Evolutionary conservation across 768 basidiomycete species (phyloP).

Genomic region (Kwoniella sp.): DNA sequence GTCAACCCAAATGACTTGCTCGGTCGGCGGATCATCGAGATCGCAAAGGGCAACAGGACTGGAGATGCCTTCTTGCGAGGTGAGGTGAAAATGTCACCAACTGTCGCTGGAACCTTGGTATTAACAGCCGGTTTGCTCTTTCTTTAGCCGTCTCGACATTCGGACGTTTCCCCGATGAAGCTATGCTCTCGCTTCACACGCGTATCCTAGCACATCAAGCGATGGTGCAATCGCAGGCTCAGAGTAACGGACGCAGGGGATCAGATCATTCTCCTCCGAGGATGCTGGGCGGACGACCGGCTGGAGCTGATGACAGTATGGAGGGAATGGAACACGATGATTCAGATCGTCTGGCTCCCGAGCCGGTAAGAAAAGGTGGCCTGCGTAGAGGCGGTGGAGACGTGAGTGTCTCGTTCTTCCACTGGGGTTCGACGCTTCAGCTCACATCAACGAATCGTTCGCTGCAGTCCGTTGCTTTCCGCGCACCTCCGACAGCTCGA

Average conservation of each 20-base stretch:
- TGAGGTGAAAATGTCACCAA: slow-evolving; percentile 57
- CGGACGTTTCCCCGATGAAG: slow-evolving; percentile 80
- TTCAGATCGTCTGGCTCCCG: slow-evolving; percentile 81
- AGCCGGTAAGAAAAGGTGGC: slow-evolving; percentile 75
- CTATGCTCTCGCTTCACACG: slow-evolving; percentile 74
- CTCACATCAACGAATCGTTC: slow-evolving; percentile 21
- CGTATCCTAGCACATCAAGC: slow-evolving; percentile 77
- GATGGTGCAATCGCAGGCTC: slow-evolving; percentile 57
- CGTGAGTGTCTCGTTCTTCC: slow-evolving; percentile 15
- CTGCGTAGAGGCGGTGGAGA: slow-evolving; percentile 66
- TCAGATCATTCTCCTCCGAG: slow-evolving; percentile 46
- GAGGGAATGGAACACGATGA: slow-evolving; percentile 77
- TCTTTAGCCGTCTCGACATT: slow-evolving; percentile 74
- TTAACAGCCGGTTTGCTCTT: slow-evolving; percentile 15
- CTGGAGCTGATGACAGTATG: slow-evolving; percentile 53
- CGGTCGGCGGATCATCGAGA: slow-evolving; percentile 74
- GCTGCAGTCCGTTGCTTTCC: slow-evolving; percentile 75
- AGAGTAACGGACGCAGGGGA: slow-evolving; percentile 32
- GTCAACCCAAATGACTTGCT: slow-evolving; percentile 82
- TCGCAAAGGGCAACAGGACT: slow-evolving; percentile 71
- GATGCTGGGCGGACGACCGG: slow-evolving; percentile 38
- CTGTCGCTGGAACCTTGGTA: slow-evolving; percentile 1
- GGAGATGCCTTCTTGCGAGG: slow-evolving; percentile 68
- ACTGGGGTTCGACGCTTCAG: background rate
- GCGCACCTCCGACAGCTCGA: slow-evolving; percentile 71